Conservation (phyloP, 495 filamentous ascomycete genomes). For the Hypoxylon subgilvum region DNA sequence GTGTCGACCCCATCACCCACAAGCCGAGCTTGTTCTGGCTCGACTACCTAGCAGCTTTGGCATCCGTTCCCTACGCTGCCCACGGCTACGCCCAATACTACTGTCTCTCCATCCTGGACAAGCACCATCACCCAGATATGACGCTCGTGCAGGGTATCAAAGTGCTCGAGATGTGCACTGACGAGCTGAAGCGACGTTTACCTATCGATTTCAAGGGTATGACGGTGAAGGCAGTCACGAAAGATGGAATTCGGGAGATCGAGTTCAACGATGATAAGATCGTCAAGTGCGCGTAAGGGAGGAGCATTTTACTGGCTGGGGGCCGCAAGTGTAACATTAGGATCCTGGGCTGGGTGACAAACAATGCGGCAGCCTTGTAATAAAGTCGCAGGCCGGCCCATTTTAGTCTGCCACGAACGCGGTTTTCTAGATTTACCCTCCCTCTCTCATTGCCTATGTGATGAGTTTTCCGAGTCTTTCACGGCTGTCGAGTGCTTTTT, state of each 20-base stretch:
- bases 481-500: too few species aligned
- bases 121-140: conserved; percentile 96
- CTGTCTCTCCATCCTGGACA: conserved; percentile 94
- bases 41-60: conserved; percentile 91
- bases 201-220: conserved; percentile 98
- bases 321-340: conserved; percentile 38
- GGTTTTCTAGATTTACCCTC: background rate
- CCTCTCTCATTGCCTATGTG: too few species aligned
- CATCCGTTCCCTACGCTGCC: conserved; percentile 89
- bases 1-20: conserved; percentile 84
- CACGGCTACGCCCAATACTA: conserved; percentile 99
- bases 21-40: conserved; percentile 94
- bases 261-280: conserved; percentile 80
- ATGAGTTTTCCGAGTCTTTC: too few species aligned
- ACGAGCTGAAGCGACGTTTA: conserved; percentile 93
- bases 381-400: conserved; percentile 18
- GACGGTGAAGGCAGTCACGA: conserved; percentile 88
- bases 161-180: conserved; percentile 89
- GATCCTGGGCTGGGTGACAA: conserved; percentile 16
- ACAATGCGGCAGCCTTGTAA: conserved; percentile 22
- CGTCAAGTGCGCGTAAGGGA: conserved; percentile 65
- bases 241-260: conserved; percentile 83
- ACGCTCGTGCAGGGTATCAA: conserved; percentile 83
- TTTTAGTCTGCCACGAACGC: conserved; percentile 6
- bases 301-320: conserved; percentile 7